Base-by-base conservation (phyloP, 2,329 filamentous ascomycete genomes). In the Mycosphaerella sp. region DNA sequence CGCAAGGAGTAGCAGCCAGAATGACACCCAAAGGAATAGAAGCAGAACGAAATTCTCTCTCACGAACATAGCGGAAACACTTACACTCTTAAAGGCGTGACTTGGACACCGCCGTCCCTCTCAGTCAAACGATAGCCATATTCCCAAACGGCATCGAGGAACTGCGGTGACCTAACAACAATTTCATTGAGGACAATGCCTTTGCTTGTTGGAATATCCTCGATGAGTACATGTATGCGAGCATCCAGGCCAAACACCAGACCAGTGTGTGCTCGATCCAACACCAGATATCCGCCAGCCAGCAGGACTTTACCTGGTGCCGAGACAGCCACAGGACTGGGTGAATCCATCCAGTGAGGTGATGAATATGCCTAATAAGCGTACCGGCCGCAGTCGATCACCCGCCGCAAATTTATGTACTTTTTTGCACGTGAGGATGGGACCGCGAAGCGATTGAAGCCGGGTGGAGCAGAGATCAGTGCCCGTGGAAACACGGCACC, bases 231-330 rank as follows among this genome's bases (percentile, higher is more conserved):
- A 64, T 84, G 80, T 30, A 85, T 83, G 50, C 81, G 73, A 41
- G 81, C 81, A 66, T 83, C 75, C 44, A 85, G 75, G 28, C 79
- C 81, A 61, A 84, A 82, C 3, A 84, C 81, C 14, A 82, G 74
- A 32, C 85, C 91, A 2, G 86, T 93, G 71, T 96, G 89, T 55
- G 79, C 76, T 55, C 87, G 82, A 73, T 97, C 91, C 41, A 98
- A 83, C 17, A 96, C 91, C 41, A 97, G 82, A 71, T 97, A 98
- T 55, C 93, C 93, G 57, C 93, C 93, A 3, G 91, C 89, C 48
- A 97, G 80, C 58, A 98, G 80, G 54, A 98, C 93, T 75, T 98
- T 98, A 62, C 93, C 93, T 14, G 93, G 93, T 17, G 93, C 91
- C 57, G 93, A 97, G 59, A 95, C 81, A 57, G 73, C 64, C 39